Conservation (phyloP, 768 basidiomycete genomes). For the Panaeolus papilionaceus region DNA sequence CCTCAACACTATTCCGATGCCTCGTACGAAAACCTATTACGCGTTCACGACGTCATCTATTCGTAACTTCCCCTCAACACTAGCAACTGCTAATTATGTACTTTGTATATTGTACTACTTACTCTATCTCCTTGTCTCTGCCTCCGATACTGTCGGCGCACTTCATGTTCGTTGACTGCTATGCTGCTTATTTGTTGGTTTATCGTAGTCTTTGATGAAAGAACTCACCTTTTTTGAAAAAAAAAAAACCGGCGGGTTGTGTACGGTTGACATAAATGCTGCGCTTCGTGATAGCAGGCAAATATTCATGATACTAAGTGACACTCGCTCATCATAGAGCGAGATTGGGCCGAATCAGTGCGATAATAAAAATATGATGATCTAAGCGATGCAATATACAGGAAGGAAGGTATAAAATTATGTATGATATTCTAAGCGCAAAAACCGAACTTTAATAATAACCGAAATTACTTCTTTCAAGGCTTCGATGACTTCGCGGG, state of each 20-base stretch:
- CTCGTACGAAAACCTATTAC: neutral
- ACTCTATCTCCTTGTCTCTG: neutral
- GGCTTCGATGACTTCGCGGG: constrained; percentile 21
- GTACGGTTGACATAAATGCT: too few relatives aligned
- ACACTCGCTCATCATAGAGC: too few relatives aligned
- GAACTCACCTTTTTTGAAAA: too few relatives aligned
- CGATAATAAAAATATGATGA: neutral
- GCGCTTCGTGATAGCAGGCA: too few relatives aligned
- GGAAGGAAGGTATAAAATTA: neutral
- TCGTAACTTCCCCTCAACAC: neutral
- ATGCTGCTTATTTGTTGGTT: too few relatives aligned
- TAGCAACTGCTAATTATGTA: constrained; percentile 11
- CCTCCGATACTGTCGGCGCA: neutral
- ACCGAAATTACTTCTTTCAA: neutral
- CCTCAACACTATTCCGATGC: neutral
- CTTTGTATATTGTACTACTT: constrained; percentile 1
- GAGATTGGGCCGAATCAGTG: too few relatives aligned
- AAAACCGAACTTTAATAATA: neutral
- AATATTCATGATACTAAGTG: too few relatives aligned
- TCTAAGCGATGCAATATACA: neutral
- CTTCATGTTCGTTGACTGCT: too few relatives aligned
- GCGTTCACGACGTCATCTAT: neutral
- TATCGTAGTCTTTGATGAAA: too few relatives aligned
- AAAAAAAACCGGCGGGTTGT: too few relatives aligned
- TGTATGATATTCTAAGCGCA: neutral